phyloP scores from a whole-genome alignment of 371 early-diverging fungal genomes.

The Capillidium rhysosporum region DNA sequence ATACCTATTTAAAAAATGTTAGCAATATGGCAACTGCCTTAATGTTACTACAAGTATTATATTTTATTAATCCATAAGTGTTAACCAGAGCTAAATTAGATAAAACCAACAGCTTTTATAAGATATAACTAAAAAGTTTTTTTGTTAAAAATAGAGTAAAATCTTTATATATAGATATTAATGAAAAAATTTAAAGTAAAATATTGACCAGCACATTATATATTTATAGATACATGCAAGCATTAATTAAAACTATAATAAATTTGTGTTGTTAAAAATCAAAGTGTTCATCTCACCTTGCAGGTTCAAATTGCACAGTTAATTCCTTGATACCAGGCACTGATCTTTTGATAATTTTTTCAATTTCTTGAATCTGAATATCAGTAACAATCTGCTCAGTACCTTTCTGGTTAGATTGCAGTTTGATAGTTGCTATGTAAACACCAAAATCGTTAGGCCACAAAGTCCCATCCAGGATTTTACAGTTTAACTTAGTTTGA shows the following conservation, averaged over 20 bases:
- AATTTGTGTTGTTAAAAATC: neutral
- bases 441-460: constrained; percentile 5
- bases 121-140: neutral
- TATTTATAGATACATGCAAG: neutral
- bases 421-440: neutral
- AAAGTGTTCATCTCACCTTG: neutral
- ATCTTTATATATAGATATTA: neutral
- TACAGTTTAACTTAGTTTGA: neutral
- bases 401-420: neutral
- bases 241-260: too few species aligned
- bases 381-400: neutral
- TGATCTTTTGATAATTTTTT: neutral
- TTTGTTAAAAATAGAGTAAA: neutral
- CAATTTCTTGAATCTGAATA: neutral
- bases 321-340: neutral
- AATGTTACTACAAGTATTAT: too few species aligned
- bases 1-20: too few species aligned
- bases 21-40: too few species aligned
- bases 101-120: too few species aligned
- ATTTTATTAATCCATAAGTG: too few species aligned
- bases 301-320: neutral
- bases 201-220: neutral
- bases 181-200: neutral
- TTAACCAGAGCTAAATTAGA: too few species aligned
- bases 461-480: constrained; percentile 4